Percentiles rank a stretch among this genome's conserved stretches.
Conservation (phyloP, 2,329 filamentous ascomycete genomes). For the Fusarium sterilihyphosum region DNA sequence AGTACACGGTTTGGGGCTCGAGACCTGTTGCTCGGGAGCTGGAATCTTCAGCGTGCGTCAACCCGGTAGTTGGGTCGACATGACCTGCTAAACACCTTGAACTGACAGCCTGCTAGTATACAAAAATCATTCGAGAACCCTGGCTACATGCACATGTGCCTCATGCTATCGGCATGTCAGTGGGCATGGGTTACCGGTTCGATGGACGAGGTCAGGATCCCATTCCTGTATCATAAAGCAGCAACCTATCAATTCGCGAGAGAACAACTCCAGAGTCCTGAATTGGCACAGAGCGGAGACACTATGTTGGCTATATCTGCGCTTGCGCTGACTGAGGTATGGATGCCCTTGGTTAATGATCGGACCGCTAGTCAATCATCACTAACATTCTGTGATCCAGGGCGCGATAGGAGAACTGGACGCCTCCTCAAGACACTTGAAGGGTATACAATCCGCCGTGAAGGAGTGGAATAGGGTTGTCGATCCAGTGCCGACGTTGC, state of each 20-base stretch:
- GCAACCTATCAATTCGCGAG: slow-evolving; percentile 59
- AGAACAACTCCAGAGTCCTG: slow-evolving; percentile 53
- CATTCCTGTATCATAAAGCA: slow-evolving; percentile 58
- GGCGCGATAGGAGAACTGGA: slow-evolving; percentile 56
- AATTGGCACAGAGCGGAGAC: slow-evolving; percentile 52
- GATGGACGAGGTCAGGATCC: slow-evolving; percentile 55
- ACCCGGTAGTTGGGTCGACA: background rate
- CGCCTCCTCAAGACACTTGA: slow-evolving; percentile 55
- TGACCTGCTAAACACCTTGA: background rate
- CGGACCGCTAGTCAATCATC: background rate
- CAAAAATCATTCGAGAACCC: slow-evolving; percentile 56
- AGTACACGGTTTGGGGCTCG: slow-evolving; percentile 54
- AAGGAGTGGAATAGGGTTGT: slow-evolving; percentile 32
- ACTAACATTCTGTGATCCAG: slow-evolving; percentile 40
- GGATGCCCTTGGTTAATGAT: background rate
- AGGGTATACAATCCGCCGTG: slow-evolving; percentile 49
- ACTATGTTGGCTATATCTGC: slow-evolving; percentile 57
- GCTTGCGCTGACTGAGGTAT: slow-evolving; percentile 57
- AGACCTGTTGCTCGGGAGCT: slow-evolving; percentile 51
- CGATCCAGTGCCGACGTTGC: slow-evolving; percentile 44
- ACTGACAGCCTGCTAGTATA: slow-evolving; percentile 47
- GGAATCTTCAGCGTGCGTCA: slow-evolving; percentile 45
- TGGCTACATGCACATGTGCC: slow-evolving; percentile 57
- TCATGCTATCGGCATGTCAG: slow-evolving; percentile 57
- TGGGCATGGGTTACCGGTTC: slow-evolving; percentile 59